Conservation (phyloP, 176 grass and related monocot species). For the Rhynchospora tenuis region DNA sequence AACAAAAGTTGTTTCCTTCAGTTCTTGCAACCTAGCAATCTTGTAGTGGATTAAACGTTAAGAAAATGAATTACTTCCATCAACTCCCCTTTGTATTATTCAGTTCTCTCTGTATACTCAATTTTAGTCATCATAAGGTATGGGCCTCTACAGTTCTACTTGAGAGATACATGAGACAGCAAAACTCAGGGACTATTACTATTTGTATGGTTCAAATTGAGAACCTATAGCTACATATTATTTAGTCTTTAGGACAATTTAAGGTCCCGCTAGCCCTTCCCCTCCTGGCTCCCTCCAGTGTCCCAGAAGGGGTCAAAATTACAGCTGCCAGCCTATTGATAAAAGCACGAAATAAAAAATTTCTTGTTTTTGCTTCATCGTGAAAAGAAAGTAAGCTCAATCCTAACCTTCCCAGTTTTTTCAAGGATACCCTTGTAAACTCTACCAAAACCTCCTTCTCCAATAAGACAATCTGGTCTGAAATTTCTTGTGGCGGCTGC, state of each 20-base stretch:
- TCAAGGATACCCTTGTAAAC: slow-evolving; percentile 81
- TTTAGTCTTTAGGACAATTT: background rate
- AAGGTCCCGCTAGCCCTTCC: background rate
- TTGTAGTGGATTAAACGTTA: background rate
- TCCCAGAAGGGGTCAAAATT: background rate
- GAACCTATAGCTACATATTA: background rate
- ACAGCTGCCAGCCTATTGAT: background rate
- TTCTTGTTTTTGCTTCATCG: background rate
- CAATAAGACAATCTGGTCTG: slow-evolving; percentile 74
- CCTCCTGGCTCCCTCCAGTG: background rate
- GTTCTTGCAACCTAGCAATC: background rate
- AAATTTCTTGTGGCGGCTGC: slow-evolving; percentile 63
- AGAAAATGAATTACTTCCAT: background rate
- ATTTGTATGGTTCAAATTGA: background rate
- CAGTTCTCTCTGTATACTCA: background rate
- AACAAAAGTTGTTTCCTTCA: background rate
- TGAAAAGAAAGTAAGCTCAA: background rate
- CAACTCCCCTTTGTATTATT: background rate
- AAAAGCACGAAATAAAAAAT: background rate
- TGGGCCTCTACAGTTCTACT: background rate
- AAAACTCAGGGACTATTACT: background rate
- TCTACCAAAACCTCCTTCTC: slow-evolving; percentile 86
- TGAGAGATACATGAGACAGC: background rate
- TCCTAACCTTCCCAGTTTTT: slow-evolving; percentile 53
- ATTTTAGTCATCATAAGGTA: background rate